phyloP scores from a whole-genome alignment of 306 rosid genomes.

The Hippophae gyantsensis region DNA sequence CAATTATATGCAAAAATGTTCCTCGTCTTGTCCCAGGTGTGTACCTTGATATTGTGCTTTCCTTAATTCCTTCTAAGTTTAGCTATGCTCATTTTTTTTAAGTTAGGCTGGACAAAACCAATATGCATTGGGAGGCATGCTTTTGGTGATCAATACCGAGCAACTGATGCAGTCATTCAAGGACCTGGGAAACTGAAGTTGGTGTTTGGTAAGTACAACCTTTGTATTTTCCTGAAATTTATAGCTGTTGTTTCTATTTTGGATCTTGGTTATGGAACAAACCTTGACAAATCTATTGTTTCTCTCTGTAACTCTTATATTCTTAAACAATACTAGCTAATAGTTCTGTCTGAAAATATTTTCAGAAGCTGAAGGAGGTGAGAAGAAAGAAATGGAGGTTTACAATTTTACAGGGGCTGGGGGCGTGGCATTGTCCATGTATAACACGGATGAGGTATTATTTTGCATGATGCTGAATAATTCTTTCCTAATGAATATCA shows the following conservation, averaged over 20 bases:
- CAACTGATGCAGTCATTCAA: slow-evolving; percentile 81
- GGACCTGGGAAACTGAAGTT: slow-evolving; percentile 86
- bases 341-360: slow-evolving; percentile 14
- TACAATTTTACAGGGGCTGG: slow-evolving; percentile 83
- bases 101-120: slow-evolving; percentile 85
- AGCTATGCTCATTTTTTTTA: slow-evolving; percentile 11
- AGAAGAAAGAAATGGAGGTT: slow-evolving; percentile 72
- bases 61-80: neutral
- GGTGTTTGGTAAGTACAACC: slow-evolving; percentile 63
- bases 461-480: slow-evolving; percentile 15
- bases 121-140: slow-evolving; percentile 99
- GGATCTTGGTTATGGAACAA: neutral
- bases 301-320: neutral
- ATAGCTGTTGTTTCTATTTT: neutral
- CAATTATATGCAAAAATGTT: slow-evolving; percentile 85
- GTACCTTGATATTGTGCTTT: slow-evolving; percentile 10
- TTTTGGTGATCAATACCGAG: slow-evolving; percentile 91
- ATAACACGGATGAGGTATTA: slow-evolving; percentile 90
- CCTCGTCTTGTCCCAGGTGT: slow-evolving; percentile 98
- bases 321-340: slow-evolving; percentile 4
- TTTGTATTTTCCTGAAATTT: slow-evolving; percentile 4
- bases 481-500: slow-evolving; percentile 16
- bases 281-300: neutral
- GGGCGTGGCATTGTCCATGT: slow-evolving; percentile 88
- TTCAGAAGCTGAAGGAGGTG: slow-evolving; percentile 77